Percentiles rank a stretch among this genome's conserved stretches.
Evolutionary conservation across 106 monocot species (phyloP).

Genomic region (Xerophyta viscosa): DNA sequence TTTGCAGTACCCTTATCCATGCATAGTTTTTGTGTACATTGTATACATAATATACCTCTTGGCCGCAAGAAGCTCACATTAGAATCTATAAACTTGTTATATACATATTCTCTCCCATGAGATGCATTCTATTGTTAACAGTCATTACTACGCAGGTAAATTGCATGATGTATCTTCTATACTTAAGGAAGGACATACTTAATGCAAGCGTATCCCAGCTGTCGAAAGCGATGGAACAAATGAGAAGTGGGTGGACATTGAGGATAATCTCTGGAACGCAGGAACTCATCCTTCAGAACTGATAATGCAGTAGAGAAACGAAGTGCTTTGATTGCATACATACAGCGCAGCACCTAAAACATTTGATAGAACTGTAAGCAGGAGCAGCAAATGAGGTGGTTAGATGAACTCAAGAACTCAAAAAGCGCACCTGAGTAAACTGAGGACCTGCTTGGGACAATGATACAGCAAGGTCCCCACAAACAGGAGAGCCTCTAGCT

Average conservation of each 20-base stretch:
- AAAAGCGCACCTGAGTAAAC: constrained; percentile 84
- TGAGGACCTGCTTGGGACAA: constrained; percentile 98
- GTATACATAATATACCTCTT: too few species aligned
- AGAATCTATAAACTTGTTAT: too few species aligned
- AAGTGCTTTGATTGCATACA: constrained; percentile 95
- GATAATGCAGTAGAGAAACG: constrained; percentile 93
- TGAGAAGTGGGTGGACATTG: constrained; percentile 89
- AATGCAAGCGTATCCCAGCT: constrained; percentile 93
- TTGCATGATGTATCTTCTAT: too few species aligned
- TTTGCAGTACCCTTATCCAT: too few species aligned
- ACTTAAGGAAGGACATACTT: constrained; percentile 50
- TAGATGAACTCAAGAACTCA: background rate
- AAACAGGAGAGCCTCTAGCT: constrained; percentile 87
- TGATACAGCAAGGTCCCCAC: constrained; percentile 94
- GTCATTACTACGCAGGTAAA: too few species aligned
- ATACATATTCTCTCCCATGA: too few species aligned
- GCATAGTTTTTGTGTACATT: too few species aligned
- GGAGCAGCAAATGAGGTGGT: background rate
- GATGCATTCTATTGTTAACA: too few species aligned
- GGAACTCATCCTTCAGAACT: constrained; percentile 90
- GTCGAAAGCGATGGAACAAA: constrained; percentile 90
- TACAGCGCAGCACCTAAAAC: constrained; percentile 69
- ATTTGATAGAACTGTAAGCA: constrained; percentile 1
- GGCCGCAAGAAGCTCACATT: too few species aligned
- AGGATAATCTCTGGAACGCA: constrained; percentile 96